These are phyloP conservation scores for Fusarium robinianum DNA, from an alignment of 2,329 filamentous ascomycete genomes.

Conservation along the genomic window DNA sequence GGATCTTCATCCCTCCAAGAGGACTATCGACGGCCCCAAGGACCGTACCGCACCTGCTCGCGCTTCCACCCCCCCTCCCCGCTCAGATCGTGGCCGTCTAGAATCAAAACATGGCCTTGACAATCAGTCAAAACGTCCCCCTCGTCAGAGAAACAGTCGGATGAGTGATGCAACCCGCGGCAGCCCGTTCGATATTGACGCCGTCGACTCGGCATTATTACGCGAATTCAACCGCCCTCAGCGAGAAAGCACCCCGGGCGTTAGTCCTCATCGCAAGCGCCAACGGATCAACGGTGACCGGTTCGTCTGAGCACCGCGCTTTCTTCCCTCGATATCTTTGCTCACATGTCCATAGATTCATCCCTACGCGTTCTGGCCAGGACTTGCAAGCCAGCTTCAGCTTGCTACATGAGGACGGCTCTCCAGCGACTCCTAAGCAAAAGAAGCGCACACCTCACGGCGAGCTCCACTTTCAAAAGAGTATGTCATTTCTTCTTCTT, in stretches of 20 bases:
- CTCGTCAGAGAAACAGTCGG: constrained; percentile 43
- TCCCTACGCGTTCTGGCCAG: constrained; percentile 89
- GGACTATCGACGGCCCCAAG: constrained; percentile 40
- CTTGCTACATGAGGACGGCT: constrained; percentile 88
- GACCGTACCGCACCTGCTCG: constrained; percentile 42
- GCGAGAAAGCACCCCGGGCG: constrained; percentile 56
- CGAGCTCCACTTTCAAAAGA: constrained; percentile 92
- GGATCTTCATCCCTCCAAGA: constrained; percentile 43
- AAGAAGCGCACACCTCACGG: constrained; percentile 85
- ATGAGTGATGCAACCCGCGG: constrained; percentile 43
- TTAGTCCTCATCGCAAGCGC: constrained; percentile 62
- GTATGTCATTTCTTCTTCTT: constrained; percentile 53
- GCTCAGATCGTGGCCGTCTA: constrained; percentile 48
- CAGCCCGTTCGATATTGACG: constrained; percentile 53
- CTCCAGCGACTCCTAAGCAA: constrained; percentile 84
- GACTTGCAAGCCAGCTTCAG: constrained; percentile 93
- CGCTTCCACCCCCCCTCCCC: constrained; percentile 51
- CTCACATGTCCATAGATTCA: constrained; percentile 68
- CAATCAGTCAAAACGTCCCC: constrained; percentile 38
- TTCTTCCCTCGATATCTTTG: constrained; percentile 1
- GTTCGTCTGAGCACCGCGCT: constrained; percentile 48
- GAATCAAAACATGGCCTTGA: constrained; percentile 49
- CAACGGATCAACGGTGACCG: constrained; percentile 65
- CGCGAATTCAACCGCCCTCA: constrained; percentile 57
- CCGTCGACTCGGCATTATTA: constrained; percentile 55